These are phyloP conservation scores for Eleusine indica DNA, from an alignment of 176 grass and related monocot species.

Conservation along the genomic window DNA sequence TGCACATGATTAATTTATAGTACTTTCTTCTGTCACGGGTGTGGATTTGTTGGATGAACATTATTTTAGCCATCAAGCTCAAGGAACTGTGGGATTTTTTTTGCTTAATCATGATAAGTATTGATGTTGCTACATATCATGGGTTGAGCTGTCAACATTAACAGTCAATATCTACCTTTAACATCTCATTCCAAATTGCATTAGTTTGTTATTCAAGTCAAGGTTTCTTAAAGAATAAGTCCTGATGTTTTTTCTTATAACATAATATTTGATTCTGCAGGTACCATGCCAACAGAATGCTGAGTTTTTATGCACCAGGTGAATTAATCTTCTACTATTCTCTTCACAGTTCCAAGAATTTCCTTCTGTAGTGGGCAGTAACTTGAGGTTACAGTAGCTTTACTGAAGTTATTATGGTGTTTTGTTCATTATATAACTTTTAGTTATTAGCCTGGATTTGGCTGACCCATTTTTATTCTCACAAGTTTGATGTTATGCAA, in stretches of 20 bases:
- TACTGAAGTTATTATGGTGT: not conserved
- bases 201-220: not conserved
- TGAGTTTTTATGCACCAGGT: conserved; percentile 99
- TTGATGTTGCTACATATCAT: not conserved
- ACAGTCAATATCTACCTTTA: not conserved
- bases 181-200: not conserved
- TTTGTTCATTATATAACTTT: not conserved
- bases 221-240: not conserved
- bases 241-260: not conserved
- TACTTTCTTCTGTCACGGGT: not conserved
- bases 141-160: not conserved
- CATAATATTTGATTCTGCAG: conserved; percentile 52
- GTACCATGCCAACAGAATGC: conserved; percentile 99
- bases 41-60: not conserved
- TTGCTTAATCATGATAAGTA: conserved; percentile 29
- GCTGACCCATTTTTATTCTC: not conserved
- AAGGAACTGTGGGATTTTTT: not conserved
- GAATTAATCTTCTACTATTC: conserved; percentile 13
- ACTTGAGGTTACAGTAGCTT: not conserved
- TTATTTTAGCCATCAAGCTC: not conserved
- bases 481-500: conserved; percentile 13
- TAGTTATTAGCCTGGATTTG: not conserved
- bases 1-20: not conserved
- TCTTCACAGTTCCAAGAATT: not conserved
- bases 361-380: not conserved